Base-by-base conservation (phyloP, 495 filamentous ascomycete genomes). In the Lindgomyces ingoldianus region DNA sequence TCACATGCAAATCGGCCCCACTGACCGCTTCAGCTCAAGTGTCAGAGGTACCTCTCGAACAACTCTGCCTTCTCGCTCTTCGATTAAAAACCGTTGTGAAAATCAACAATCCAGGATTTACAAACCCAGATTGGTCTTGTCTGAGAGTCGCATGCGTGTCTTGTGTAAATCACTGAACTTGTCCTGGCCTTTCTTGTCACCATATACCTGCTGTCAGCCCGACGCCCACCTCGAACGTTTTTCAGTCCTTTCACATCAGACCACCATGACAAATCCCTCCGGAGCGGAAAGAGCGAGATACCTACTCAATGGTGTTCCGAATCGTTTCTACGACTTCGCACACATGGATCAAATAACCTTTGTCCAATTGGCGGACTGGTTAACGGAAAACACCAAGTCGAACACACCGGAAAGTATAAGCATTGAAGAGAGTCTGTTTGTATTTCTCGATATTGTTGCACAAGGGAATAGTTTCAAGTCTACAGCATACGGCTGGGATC, bases 301-400 rank as follows among this genome's bases (percentile, higher is more conserved):
- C 9, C 47, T 70, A 41, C 62, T 70, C 30, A 63, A 70, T 36
- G 67, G 53, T 46, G 45, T 70, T 18, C 67, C 67, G 22, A 42
- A 66, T 41, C 51, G 63, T 44, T 70, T 70, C 63, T 49, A 66
- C 22, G 67, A 66, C 44, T 70, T 62, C 58, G 57, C 51, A 39
- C 67, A 65, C 47, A 70, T 70, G 67, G 67, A 70, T 42, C 62
- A 66, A 39, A 57, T 66, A 25, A 70, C 67, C 45, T 70, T 66
- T 22, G 55, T 70, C 6, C 57, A 62, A 29, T 49, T 70, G 25
- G 67, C 67, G 22, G 67, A 70, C 52, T 70, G 62, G 67, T 33
- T 65, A 0, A 21, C 54, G 10, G 67, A 59, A 39, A 57, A 70
- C 58, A 25, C 39, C 11, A n/a, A 62, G 16, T 59, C 58, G 0